These are phyloP conservation scores for Cardamine occulta DNA, from an alignment of 345 rosid genomes.

Conservation along the genomic window DNA sequence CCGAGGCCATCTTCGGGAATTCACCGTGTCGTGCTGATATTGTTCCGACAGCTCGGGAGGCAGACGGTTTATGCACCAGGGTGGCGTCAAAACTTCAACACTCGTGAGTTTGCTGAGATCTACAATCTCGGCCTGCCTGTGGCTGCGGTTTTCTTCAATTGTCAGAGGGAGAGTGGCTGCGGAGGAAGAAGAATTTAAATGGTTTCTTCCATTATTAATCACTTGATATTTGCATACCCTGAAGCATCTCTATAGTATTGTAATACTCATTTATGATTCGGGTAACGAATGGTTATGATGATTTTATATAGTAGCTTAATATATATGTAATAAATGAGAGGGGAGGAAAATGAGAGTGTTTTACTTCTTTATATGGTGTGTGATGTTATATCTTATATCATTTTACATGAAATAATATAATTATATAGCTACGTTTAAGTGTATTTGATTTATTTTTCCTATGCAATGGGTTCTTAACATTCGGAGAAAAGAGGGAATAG, in stretches of 20 bases:
- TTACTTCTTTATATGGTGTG: slow-evolving; percentile 3
- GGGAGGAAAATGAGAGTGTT: slow-evolving; percentile 22
- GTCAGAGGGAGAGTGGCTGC: slow-evolving; percentile 82
- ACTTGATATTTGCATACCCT: background rate
- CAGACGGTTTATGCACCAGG: slow-evolving; percentile 90
- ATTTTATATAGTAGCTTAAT: slow-evolving; percentile 16
- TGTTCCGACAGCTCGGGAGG: slow-evolving; percentile 80
- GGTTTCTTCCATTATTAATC: slow-evolving; percentile 2
- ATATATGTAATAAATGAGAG: slow-evolving; percentile 27
- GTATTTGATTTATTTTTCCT: background rate
- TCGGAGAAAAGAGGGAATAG: background rate
- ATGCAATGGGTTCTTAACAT: background rate
- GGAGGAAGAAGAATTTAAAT: slow-evolving; percentile 60
- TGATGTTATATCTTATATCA: slow-evolving; percentile 18
- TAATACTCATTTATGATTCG: slow-evolving; percentile 29
- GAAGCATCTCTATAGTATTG: slow-evolving; percentile 23
- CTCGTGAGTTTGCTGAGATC: slow-evolving; percentile 82
- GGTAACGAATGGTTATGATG: background rate
- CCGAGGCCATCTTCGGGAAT: slow-evolving; percentile 79
- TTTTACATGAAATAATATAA: slow-evolving; percentile 23
- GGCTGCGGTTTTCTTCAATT: slow-evolving; percentile 77
- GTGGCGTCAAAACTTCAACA: slow-evolving; percentile 88
- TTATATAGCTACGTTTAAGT: slow-evolving; percentile 13
- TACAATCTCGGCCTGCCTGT: slow-evolving; percentile 85
- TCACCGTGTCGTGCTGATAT: slow-evolving; percentile 64